phyloP scores from a whole-genome alignment of 2,329 filamentous ascomycete species.

The Diaporthe humulicola region DNA sequence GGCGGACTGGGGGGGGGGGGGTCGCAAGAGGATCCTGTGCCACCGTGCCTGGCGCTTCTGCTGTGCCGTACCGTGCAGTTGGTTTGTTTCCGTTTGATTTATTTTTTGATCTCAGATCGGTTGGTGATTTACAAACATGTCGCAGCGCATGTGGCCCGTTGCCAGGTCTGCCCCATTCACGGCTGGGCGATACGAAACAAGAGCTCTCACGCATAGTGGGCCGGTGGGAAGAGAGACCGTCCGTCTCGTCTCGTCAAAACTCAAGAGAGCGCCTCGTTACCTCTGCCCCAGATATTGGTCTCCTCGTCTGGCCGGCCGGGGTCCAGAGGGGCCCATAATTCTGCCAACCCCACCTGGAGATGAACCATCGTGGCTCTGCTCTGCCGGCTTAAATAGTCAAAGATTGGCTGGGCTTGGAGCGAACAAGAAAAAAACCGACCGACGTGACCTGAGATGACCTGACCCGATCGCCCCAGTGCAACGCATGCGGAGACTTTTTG shows the following conservation, averaged over 20 bases:
- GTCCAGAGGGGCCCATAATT: background rate
- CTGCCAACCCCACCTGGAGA: conserved; percentile 16
- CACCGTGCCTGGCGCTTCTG: background rate
- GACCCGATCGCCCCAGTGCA: background rate
- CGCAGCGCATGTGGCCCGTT: conserved; percentile 17
- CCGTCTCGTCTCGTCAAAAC: conserved; percentile 12
- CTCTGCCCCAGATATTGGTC: conserved; percentile 27
- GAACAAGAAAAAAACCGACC: background rate
- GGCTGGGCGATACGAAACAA: conserved; percentile 20
- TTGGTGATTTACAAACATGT: conserved; percentile 11
- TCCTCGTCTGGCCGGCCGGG: background rate
- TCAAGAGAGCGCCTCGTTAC: background rate
- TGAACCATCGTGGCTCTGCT: conserved; percentile 21
- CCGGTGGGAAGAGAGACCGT: background rate
- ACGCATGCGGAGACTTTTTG: conserved; percentile 11
- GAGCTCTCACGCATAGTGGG: background rate
- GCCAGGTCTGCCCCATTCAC: background rate
- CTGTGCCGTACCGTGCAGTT: background rate
- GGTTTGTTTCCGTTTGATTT: background rate
- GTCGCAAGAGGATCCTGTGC: background rate
- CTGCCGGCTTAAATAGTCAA: conserved; percentile 7
- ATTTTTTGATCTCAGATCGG: conserved; percentile 8
- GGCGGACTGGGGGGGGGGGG: background rate
- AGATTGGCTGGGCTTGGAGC: conserved; percentile 4
- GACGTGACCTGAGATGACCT: conserved; percentile 14